Evolutionary conservation across 139 green algal species (phyloP).

Genomic region (Picochlorum sp.): DNA sequence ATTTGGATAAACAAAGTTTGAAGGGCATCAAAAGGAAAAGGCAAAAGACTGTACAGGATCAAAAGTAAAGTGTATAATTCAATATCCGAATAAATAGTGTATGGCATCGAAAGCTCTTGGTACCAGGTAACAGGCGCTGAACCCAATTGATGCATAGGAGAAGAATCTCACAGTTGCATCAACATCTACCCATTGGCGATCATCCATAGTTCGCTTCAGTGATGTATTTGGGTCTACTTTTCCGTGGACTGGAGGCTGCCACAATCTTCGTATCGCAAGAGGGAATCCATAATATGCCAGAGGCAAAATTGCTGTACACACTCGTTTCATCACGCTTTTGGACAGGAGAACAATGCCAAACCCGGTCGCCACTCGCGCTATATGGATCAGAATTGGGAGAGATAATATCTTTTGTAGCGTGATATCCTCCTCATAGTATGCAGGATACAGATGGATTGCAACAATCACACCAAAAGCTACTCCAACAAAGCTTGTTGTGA

Average conservation of each 20-base stretch:
- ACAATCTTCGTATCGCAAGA: constrained; percentile 24
- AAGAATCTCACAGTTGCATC: constrained; percentile 33
- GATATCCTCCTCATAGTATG: neutral
- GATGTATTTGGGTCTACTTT: neutral
- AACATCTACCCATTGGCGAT: constrained; percentile 30
- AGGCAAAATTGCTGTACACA: constrained; percentile 16
- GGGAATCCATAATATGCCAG: constrained; percentile 30
- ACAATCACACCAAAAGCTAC: constrained; percentile 24
- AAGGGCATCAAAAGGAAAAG: constrained; percentile 32
- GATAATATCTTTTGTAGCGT: too few relatives aligned
- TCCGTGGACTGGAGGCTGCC: constrained; percentile 39
- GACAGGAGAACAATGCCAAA: constrained; percentile 4
- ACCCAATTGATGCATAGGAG: constrained; percentile 32
- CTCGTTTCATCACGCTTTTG: constrained; percentile 15
- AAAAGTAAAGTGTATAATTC: neutral
- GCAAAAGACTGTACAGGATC: constrained; percentile 1
- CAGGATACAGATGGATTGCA: constrained; percentile 1
- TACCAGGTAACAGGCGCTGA: constrained; percentile 18
- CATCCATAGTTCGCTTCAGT: constrained; percentile 14
- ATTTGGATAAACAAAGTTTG: constrained; percentile 32
- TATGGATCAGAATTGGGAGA: too few relatives aligned
- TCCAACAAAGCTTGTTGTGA: constrained; percentile 20
- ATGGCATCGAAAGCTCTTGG: constrained; percentile 15
- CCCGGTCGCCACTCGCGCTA: too few relatives aligned
- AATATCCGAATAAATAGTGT: constrained; percentile 11